Evolutionary conservation across 768 basidiomycete species (phyloP), one percentile per base, ranked within the genome.

Genomic region (Naganishia friedmannii): DNA sequence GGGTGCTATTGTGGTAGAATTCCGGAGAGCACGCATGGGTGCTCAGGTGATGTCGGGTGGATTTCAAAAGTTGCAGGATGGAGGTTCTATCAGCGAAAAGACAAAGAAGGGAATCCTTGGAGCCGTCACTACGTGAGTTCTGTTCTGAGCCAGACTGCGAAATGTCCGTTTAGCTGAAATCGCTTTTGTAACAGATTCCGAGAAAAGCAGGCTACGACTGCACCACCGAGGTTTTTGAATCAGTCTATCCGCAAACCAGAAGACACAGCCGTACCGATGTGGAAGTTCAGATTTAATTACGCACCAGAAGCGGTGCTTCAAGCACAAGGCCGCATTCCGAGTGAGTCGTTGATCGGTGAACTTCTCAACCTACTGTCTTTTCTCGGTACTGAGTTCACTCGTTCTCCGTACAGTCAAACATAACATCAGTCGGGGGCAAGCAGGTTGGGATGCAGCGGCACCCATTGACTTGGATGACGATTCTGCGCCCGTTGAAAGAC

Each of bases 31-130:
- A 21, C 55, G 55, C 17, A 32, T 32, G 32, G 31, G 55, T 4
- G 55, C 28, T 21, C 28, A 32, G 10, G 55, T 56, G 28, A 56
- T 56, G 55, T 28, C 55, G 55, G 31, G 55, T 28, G 32, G 32
- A 19, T 32, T 29, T 32, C 32, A 56, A 10, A 56, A 58, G 29
- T 19, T 58, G 10, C 32, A 58, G 15, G 57, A 58, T 58, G 31
- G 34, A 8, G 57, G 57, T 31, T 3, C 57, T 17, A 39, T 58
- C 21, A 58, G 57, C 21, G 57, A 58, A 58, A 58, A 58, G 34
- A 58, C 57, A 1, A 58, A 58, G 23, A 58, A 58, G 57, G 57
- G 57, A 23, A 58, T 58, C 34, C 57, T 58, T 5, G 57, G 57
- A 19, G 57, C 57, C 19, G 57, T 58, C 9, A 58, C 57, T 1